Evolutionary conservation across 345 rosid species (phyloP).

Genomic region (Populus simonii): DNA sequence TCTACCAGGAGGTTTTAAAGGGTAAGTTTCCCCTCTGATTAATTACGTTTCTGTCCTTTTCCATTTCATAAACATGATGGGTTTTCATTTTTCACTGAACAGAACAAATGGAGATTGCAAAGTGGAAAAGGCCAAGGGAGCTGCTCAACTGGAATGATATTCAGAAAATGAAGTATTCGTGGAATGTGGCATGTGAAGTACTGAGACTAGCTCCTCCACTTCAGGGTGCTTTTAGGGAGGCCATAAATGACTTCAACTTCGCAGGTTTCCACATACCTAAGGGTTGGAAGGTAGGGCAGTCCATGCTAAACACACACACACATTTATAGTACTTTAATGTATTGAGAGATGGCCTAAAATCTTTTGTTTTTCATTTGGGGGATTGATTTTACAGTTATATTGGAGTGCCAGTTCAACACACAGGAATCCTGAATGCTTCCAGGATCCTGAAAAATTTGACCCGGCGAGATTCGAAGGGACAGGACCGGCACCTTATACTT

Average conservation of each 20-base stretch:
- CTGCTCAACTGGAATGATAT: constrained; percentile 2
- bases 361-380: background rate
- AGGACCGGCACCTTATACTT: background rate
- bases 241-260: background rate
- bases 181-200: background rate
- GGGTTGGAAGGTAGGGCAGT: constrained; percentile 8
- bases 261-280: background rate
- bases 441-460: background rate
- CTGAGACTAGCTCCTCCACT: background rate
- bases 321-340: too few species aligned
- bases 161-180: constrained; percentile 2
- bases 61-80: too few species aligned
- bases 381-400: background rate
- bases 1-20: constrained; percentile 9
- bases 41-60: too few species aligned
- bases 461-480: background rate
- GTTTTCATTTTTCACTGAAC: background rate
- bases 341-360: background rate
- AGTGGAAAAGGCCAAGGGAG: background rate
- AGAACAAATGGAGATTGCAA: constrained; percentile 2
- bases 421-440: background rate
- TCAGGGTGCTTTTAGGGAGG: background rate
- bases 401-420: background rate
- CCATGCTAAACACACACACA: background rate
- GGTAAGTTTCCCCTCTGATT: background rate